Evolutionary conservation across 2,329 filamentous ascomycete species (phyloP).

Genomic region (Tolypocladium endophyticum): DNA sequence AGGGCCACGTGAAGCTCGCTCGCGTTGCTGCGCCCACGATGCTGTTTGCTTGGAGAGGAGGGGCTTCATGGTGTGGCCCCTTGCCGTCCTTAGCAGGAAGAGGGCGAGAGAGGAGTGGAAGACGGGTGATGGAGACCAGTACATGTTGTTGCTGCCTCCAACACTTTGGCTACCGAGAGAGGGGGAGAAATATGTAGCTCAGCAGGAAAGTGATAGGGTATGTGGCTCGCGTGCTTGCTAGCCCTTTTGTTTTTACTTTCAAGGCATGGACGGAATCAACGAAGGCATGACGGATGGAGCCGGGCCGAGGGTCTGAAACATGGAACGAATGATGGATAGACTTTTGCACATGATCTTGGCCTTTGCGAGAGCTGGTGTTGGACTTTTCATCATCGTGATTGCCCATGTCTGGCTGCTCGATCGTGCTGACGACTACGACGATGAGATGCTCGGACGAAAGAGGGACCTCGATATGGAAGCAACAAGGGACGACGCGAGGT

Average conservation of each 20-base stretch:
- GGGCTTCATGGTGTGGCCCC: not conserved
- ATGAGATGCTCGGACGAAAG: not conserved
- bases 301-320: not conserved
- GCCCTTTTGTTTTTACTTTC: not conserved
- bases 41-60: not conserved
- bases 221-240: not conserved
- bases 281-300: not conserved
- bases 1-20: not conserved
- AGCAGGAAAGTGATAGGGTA: not conserved
- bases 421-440: not conserved
- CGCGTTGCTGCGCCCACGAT: not conserved
- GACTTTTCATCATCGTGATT: not conserved
- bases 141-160: not conserved
- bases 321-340: constrained; percentile 10
- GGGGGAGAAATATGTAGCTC: not conserved
- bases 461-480: not conserved
- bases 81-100: not conserved
- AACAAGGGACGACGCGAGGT: not conserved
- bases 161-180: not conserved
- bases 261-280: not conserved
- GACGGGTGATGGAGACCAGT: not conserved
- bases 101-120: not conserved
- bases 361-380: not conserved
- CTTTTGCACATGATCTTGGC: constrained; percentile 5
- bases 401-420: not conserved